phyloP scores from a whole-genome alignment of 805 yeast species.

The Nakazawaea ernobii region DNA sequence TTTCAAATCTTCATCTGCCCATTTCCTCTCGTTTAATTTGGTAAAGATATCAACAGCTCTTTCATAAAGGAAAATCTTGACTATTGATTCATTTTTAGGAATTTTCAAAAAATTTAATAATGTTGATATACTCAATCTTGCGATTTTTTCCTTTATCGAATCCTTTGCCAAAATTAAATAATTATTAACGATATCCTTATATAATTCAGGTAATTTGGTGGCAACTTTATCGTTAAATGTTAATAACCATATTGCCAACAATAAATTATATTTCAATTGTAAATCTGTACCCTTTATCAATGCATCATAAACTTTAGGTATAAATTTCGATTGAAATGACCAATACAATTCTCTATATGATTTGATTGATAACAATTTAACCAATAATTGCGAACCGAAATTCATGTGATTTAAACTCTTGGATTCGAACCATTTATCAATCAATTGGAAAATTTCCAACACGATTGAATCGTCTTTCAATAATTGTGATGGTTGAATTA shows the following conservation, averaged over 20 bases:
- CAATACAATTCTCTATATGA: slow-evolving; percentile 48
- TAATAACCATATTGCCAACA: slow-evolving; percentile 78
- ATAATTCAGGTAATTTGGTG: slow-evolving; percentile 41
- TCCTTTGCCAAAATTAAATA: slow-evolving; percentile 59
- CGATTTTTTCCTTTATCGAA: slow-evolving; percentile 88
- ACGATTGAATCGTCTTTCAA: slow-evolving; percentile 27
- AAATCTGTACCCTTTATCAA: slow-evolving; percentile 45
- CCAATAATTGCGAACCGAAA: slow-evolving; percentile 59
- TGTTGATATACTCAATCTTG: slow-evolving; percentile 75
- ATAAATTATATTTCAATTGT: slow-evolving; percentile 78
- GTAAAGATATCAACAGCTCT: slow-evolving; percentile 67
- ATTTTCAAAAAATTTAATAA: slow-evolving; percentile 52
- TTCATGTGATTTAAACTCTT: slow-evolving; percentile 48
- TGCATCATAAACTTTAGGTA: slow-evolving; percentile 45
- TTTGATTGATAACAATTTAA: slow-evolving; percentile 52
- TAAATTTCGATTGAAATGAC: slow-evolving; percentile 32
- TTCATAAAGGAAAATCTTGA: slow-evolving; percentile 66
- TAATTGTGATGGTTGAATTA: slow-evolving; percentile 23
- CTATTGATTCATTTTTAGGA: slow-evolving; percentile 36
- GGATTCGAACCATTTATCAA: slow-evolving; percentile 24
- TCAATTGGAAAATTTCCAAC: slow-evolving; percentile 31
- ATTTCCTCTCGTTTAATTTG: slow-evolving; percentile 77
- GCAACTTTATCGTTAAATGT: slow-evolving; percentile 63
- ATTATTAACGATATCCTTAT: slow-evolving; percentile 46
- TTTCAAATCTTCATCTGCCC: slow-evolving; percentile 90